Conservation (phyloP, 169 alveolate species). For the Neospora caninum region DNA sequence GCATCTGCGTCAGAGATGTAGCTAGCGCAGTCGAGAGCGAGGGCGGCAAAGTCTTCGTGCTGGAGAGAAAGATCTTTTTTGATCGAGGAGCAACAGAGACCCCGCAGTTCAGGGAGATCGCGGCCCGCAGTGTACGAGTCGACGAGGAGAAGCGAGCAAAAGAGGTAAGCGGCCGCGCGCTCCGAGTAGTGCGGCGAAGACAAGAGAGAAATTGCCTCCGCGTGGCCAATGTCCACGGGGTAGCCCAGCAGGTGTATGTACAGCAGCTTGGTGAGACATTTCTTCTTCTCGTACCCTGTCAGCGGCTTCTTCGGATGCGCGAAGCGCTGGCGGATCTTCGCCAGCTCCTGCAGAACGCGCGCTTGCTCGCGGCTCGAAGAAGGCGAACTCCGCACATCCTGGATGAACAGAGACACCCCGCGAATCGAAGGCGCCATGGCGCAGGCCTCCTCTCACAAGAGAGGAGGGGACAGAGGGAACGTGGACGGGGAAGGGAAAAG, state of each 20-base stretch:
- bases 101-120: constrained; percentile 70
- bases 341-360: constrained; percentile 93
- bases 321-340: constrained; percentile 92
- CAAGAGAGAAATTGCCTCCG: constrained; percentile 90
- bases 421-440: constrained; percentile 32
- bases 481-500: background rate
- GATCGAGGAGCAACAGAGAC: constrained; percentile 75
- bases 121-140: constrained; percentile 72
- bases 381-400: constrained; percentile 45
- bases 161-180: constrained; percentile 95
- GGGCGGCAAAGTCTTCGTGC: constrained; percentile 77
- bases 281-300: constrained; percentile 93
- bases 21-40: constrained; percentile 85
- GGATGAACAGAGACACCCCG: constrained; percentile 42
- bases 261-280: constrained; percentile 94
- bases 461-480: background rate
- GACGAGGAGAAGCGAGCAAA: constrained; percentile 87
- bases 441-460: background rate
- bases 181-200: constrained; percentile 92
- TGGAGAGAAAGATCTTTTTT: constrained; percentile 67
- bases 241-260: constrained; percentile 95
- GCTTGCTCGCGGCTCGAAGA: background rate
- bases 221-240: constrained; percentile 94
- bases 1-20: constrained; percentile 80
- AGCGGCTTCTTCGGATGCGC: constrained; percentile 82